A percentile compares a stretch with the other conserved stretches of the same genome.
These are phyloP conservation scores for Dispira parvispora DNA, from an alignment of 192 early-diverging fungal species.

Conservation along the genomic window DNA sequence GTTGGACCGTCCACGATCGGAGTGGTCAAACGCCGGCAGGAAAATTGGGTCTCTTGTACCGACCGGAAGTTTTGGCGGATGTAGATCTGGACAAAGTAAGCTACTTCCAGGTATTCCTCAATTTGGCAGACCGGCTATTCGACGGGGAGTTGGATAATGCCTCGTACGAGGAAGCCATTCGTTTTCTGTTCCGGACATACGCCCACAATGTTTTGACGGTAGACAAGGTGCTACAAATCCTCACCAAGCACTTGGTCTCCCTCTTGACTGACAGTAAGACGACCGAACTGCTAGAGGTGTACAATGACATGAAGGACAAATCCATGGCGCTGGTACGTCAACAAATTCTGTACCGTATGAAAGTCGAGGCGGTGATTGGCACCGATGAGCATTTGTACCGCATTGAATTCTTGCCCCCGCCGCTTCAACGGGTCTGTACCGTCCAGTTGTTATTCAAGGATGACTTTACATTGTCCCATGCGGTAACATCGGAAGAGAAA, in stretches of 20 bases:
- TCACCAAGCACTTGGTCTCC: constrained; percentile 63
- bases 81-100: constrained; percentile 42
- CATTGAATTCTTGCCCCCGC: constrained; percentile 52
- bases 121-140: constrained; percentile 57
- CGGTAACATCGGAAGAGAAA: constrained; percentile 73
- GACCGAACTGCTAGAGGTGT: constrained; percentile 42
- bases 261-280: constrained; percentile 51
- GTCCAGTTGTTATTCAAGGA: constrained; percentile 81
- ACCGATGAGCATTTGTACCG: constrained; percentile 65
- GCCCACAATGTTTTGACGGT: constrained; percentile 81
- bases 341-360: constrained; percentile 53
- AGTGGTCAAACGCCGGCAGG: constrained; percentile 23
- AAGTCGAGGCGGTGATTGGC: constrained; percentile 48
- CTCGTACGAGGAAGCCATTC: constrained; percentile 73
- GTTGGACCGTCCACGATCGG: constrained; percentile 14
- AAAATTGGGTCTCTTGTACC: constrained; percentile 23
- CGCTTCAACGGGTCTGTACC: constrained; percentile 18
- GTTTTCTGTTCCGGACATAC: constrained; percentile 75
- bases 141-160: constrained; percentile 61
- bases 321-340: constrained; percentile 38
- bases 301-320: constrained; percentile 30
- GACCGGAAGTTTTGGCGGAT: constrained; percentile 35
- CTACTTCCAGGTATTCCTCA: constrained; percentile 63
- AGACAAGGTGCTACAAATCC: constrained; percentile 66
- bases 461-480: constrained; percentile 65